These are phyloP conservation scores for Fusarium heterosporum DNA, from an alignment of 2,329 filamentous ascomycete species.

Conservation along the genomic window DNA sequence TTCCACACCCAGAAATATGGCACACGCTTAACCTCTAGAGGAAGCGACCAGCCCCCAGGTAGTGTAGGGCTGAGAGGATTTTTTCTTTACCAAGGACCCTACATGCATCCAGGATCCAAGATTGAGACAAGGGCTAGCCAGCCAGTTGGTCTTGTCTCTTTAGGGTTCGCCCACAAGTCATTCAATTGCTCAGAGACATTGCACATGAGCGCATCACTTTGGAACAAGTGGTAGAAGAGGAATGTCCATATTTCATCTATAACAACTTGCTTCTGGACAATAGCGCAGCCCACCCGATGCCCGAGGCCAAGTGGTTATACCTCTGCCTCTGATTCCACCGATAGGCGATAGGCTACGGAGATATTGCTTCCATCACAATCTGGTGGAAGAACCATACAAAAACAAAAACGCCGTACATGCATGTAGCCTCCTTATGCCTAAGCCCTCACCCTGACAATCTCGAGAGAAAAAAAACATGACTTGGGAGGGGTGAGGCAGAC, in stretches of 20 bases:
- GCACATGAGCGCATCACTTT: not conserved
- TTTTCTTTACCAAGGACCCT: constrained; percentile 12
- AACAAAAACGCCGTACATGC: constrained; percentile 50
- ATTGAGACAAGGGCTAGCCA: constrained; percentile 3
- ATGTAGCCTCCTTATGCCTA: constrained; percentile 36
- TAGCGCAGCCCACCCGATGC: constrained; percentile 24
- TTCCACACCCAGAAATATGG: constrained; percentile 32
- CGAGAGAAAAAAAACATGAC: constrained; percentile 32
- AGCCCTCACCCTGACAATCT: constrained; percentile 34
- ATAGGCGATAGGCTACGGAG: not conserved
- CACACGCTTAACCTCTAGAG: constrained; percentile 47
- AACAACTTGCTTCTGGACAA: not conserved
- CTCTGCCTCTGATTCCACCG: constrained; percentile 7
- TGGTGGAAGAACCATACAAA: constrained; percentile 37
- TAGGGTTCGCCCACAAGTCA: not conserved
- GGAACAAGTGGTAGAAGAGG: not conserved
- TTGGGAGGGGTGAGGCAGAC: constrained; percentile 27
- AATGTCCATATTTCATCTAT: constrained; percentile 20
- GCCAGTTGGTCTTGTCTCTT: not conserved
- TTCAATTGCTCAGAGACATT: not conserved
- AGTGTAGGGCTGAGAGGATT: constrained; percentile 41
- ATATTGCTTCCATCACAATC: not conserved
- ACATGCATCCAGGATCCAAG: constrained; percentile 18
- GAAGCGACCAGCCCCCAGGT: constrained; percentile 36
- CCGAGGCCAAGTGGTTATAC: constrained; percentile 36